Conservation (phyloP, 495 filamentous ascomycete genomes). For the Aspergillus affinis region DNA sequence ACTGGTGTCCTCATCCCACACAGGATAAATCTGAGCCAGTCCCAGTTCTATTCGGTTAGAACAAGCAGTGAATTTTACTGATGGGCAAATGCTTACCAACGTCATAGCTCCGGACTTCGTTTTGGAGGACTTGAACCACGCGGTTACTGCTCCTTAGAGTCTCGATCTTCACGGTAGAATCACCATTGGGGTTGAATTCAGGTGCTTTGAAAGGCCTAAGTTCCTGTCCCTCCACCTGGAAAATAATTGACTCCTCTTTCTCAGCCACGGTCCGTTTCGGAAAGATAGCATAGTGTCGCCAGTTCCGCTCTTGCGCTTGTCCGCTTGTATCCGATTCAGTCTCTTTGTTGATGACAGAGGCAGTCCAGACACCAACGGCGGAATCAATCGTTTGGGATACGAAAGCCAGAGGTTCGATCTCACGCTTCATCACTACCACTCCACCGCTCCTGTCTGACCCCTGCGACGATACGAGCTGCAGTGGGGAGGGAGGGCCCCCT, state of each 20-base stretch:
- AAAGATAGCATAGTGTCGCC: conserved; percentile 39
- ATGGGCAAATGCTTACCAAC: conserved; percentile 57
- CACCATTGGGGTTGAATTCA: conserved; percentile 87
- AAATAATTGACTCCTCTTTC: conserved; percentile 43
- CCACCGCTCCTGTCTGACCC: conserved; percentile 70
- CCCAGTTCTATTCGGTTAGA: conserved; percentile 62
- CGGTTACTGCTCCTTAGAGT: conserved; percentile 70
- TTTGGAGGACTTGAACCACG: conserved; percentile 80
- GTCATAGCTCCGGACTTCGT: conserved; percentile 85
- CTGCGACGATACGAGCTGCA: conserved; percentile 70
- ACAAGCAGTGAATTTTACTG: conserved; percentile 1
- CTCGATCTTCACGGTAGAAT: conserved; percentile 77
- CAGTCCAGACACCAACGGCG: conserved; percentile 40
- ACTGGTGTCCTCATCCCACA: conserved; percentile 83
- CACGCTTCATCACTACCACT: conserved; percentile 70
- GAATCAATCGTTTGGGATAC: conserved; percentile 48
- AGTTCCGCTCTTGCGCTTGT: conserved; percentile 44
- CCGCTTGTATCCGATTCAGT: conserved; percentile 45
- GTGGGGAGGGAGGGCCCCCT: conserved; percentile 47
- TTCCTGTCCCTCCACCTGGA: conserved; percentile 26
- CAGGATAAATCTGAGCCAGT: conserved; percentile 83
- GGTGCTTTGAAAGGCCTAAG: conserved; percentile 44
- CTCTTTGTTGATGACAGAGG: conserved; percentile 20
- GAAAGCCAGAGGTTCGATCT: conserved; percentile 67
- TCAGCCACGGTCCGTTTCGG: conserved; percentile 32